Percentiles rank a stretch among this genome's conserved stretches.
These are phyloP conservation scores for Pythium vanterpoolii DNA, from an alignment of 352 stramenopile genomes.

Conservation along the genomic window DNA sequence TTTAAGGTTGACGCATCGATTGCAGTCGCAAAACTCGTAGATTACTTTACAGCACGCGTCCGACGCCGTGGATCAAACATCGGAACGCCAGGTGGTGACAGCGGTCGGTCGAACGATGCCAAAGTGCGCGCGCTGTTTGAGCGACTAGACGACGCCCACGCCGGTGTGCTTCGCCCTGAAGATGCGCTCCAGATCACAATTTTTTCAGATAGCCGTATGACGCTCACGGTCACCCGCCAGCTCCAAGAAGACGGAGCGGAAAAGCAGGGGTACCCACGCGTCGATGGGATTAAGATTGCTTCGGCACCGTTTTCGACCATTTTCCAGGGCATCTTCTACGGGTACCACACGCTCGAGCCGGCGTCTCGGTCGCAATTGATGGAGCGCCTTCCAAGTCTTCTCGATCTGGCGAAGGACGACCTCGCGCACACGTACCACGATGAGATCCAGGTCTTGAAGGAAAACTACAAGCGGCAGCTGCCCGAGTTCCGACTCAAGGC, in stretches of 20 bases:
- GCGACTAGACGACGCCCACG: slow-evolving; percentile 27
- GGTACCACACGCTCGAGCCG: slow-evolving; percentile 62
- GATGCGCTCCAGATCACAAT: slow-evolving; percentile 63
- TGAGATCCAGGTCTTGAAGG: slow-evolving; percentile 72
- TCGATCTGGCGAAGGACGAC: slow-evolving; percentile 75
- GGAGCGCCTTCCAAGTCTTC: slow-evolving; percentile 60
- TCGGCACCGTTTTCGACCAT: slow-evolving; percentile 47
- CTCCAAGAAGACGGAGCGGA: slow-evolving; percentile 12
- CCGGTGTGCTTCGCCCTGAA: slow-evolving; percentile 32
- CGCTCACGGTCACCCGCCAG: slow-evolving; percentile 33
- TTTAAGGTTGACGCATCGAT: slow-evolving; percentile 58
- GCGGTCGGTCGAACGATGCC: slow-evolving; percentile 9
- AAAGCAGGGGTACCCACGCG: slow-evolving; percentile 12
- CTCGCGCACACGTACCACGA: slow-evolving; percentile 83
- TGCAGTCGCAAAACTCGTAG: slow-evolving; percentile 35
- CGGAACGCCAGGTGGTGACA: not conserved
- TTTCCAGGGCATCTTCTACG: slow-evolving; percentile 75
- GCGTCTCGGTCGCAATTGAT: slow-evolving; percentile 55
- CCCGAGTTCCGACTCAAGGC: slow-evolving; percentile 80
- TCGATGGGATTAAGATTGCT: slow-evolving; percentile 30
- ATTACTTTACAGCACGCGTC: slow-evolving; percentile 53
- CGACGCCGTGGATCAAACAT: slow-evolving; percentile 25
- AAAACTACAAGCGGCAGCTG: slow-evolving; percentile 82
- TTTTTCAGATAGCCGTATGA: slow-evolving; percentile 34
- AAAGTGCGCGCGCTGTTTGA: slow-evolving; percentile 25